phyloP scores from a whole-genome alignment of 2,329 filamentous ascomycete species.

The Ceratocystis diversiconidia region DNA sequence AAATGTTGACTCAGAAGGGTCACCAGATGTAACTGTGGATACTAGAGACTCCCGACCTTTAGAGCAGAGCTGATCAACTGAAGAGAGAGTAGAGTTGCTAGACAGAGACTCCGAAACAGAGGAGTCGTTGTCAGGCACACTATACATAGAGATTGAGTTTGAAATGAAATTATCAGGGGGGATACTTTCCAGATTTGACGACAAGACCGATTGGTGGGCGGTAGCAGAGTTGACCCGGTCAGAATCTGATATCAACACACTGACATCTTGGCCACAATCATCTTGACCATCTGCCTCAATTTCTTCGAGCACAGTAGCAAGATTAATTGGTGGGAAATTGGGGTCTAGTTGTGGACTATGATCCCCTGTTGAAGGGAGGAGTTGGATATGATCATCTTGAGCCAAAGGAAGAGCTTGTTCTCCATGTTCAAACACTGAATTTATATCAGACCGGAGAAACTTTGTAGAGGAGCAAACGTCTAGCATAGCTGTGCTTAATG shows the following conservation, averaged over 20 bases:
- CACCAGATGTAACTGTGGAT: not conserved
- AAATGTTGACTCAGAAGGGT: not conserved
- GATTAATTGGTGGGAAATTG: not conserved
- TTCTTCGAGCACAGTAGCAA: slow-evolving; percentile 14
- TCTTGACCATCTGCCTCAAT: slow-evolving; percentile 6
- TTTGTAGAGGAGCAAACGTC: no score
- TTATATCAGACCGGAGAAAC: not conserved
- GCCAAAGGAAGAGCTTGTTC: not conserved
- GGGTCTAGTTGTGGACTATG: not conserved
- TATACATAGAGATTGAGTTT: not conserved
- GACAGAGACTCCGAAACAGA: no score
- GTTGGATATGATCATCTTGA: not conserved
- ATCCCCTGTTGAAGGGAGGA: not conserved
- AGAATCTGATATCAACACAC: not conserved
- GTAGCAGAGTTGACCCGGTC: not conserved
- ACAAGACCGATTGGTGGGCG: not conserved
- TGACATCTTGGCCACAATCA: slow-evolving; percentile 7
- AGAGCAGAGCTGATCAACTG: no score
- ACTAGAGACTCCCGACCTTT: not conserved
- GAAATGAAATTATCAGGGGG: not conserved
- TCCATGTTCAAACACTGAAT: not conserved
- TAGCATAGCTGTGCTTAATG: not conserved
- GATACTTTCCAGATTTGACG: not conserved
- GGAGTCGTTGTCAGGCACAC: not conserved
- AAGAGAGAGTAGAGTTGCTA: no score